Base-by-base conservation (phyloP, 2,329 filamentous ascomycete genomes). In the Exophiala lecanii-corni region DNA sequence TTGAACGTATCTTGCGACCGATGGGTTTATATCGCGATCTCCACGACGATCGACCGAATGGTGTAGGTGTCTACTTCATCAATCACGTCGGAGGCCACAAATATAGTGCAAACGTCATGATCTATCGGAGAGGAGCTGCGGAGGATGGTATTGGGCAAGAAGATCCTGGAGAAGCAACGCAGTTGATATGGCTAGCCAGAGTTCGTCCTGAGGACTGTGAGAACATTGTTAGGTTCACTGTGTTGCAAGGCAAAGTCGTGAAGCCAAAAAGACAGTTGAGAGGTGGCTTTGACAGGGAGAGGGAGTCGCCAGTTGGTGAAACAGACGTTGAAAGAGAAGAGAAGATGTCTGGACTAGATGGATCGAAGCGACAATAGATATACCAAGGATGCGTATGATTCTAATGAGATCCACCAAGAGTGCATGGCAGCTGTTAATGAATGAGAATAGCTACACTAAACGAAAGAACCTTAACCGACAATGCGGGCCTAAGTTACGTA, bases 21-120 rank as follows among this genome's bases (percentile, higher is more conserved):
- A 71, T 94, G 9, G 89, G 89, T 0, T 69, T 98, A 15, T 89
- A 84, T 63, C 81, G 92, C 20, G 91, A 97, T 61, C 68, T 92
- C 35, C 81, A 94, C 60, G 92, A 98, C 62, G 82, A 89, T 63
- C 72, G 92, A 45, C 88, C 89, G 0, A 91, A 91, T 9, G 92
- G 92, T 9, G 91, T 96, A 4, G 91, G 88, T 1, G 86, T 98
- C 53, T 53, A 53, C 43, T 97, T 96, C 62, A 94, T 97, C 60
- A 91, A 82, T 55, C 92, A 98, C 60, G 89, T 96, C 2, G 92
- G 92, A 19, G 92, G 92, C 0, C 92, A 98, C 71, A 96, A 96
- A 70, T 97, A 94, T 68, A 82, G 83, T 35, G 92, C 92, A 19
- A 98, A 98, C 58, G 80, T 97, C 56, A 86, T 98, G 71, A 74